Base-by-base conservation (phyloP, 306 rosid species). In the Sechiopsis laciniata region DNA sequence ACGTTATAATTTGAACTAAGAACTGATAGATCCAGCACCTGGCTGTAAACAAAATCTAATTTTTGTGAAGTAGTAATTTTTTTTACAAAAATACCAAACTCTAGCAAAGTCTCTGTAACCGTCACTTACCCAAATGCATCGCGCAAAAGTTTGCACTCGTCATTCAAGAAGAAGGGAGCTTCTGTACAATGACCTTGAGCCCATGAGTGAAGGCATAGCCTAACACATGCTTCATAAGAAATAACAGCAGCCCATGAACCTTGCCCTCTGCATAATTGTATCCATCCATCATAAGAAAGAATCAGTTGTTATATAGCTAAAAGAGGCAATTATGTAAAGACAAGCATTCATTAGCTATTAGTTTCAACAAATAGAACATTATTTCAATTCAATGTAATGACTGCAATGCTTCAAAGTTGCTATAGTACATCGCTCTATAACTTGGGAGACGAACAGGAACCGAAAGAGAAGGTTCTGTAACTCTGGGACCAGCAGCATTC, bases 151-250 rank as follows among this genome's bases (percentile, higher is more conserved):
- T 94, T 85, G 78, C 97, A 90, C 81, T 94, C 99, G 79, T 89
- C 91, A 75, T 91, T 93, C 84, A 94, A 78, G 78, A 94, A 94
- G 95, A 82, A 86, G 8, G 99, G 97, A 69, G 99, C 99, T 87
- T 94, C 99, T 94, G 84, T 83, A 81, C 72, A 66, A 66, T 95
- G 86, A 77, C 89, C 97, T 96, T 87, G 89, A 78, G 99, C 96
- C 99, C 99, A 94, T 58, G 99, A 91, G 78, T 91, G 97, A 77
- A 94, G 99, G 80, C 99, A 94, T 71, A 94, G 87, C 60, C 99
- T 97, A 56, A 82, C 97, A 74, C 97, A 94, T 57, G 99, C 97
- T 74, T 94, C 99, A 52, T 94, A 94, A 56, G 99, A 90, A 71
- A 94, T 75, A 77, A 91, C 89, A 62, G 85, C 86, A 81, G 87